Evolutionary conservation across 805 yeast species (phyloP), one percentile per base, ranked within the genome.

Genomic region (Spathaspora girioi): DNA sequence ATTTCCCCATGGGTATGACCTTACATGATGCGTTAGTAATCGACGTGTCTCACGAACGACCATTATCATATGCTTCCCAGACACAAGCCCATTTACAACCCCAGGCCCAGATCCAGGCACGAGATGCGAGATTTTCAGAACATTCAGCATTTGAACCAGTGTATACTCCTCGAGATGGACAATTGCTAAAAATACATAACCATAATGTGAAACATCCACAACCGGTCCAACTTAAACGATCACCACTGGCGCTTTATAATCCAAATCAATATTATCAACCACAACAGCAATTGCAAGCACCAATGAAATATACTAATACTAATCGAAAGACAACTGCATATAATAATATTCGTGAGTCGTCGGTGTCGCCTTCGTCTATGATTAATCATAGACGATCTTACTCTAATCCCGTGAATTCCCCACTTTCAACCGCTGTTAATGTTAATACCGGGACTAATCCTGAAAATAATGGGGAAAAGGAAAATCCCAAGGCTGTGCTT

Each of bases 1-100:
- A 76, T 58, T 87, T 70, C 60, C 89, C 91, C 0, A 63, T 70
- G n/a, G 89, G 90, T 0, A 87, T 86, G 91, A 56, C 64, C 2
- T 78, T 85, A 76, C 68, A 70, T 15, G 89, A 86, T 47, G 86
- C 93, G 0, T 72, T 87, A 29, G 63, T 86, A 1, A 75, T 87
- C 12, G 40, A 35, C 3, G 87, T 79, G n/a, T 65, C 73, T 0
- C 77, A 38, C n/a, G 23, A 29, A 17, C 3, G 15, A 29, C 18
- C 40, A 3, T 26, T 80, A n/a, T 46, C 26, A 17, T 12, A 29
- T 17, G 12, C 19, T 8, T 23, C 26, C 26, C 26, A 23, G 6
- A 23, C 26, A 3, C 26, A 23, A 23, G 26, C 26, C 6, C 26
- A 23, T 23, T 23, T 23, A 23, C 26, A 23, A 23, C 26, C 26